Evolutionary conservation across 108 stramenopile genomes (phyloP), one percentile per base, ranked within the genome.

Genomic region (Skeletonema marinoi): DNA sequence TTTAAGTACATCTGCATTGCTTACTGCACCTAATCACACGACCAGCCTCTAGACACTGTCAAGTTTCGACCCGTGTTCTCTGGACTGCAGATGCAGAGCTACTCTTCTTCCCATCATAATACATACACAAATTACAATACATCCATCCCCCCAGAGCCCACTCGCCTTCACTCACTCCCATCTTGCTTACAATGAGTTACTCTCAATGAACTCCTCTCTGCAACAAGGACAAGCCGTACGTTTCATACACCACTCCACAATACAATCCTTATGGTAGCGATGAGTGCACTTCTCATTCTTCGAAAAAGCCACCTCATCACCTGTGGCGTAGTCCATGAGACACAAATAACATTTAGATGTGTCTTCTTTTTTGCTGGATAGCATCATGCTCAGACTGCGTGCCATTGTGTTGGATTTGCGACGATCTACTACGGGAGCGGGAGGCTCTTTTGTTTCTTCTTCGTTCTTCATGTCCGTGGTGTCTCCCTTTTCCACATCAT

Each of bases 221-320:
- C 60, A 62, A 35, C 60, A 62, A 32, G 60, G 60, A 62, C 60
- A 62, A 62, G 32, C 33, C 5, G 31, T 35, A 1, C 60, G 31
- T 1, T 35, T 62, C 60, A 62, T 62, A 12, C 11, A 35, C 60
- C 60, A 62, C 33, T 62, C 60, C 60, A 62, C 60, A 62, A 62
- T 62, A 35, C 60, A 62, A 4, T 62, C 60, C 60, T 62, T 35
- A 13, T 62, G 60, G 60, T 14, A 62, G 11, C 14, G 32, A 4
- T 62, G 60, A 12, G 1, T 62, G 1, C 60, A 62, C 32, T 62
- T 62, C 12, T 35, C 8, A 35, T 62, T 62, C 32, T 62, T 32
- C 13, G 60, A 62, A 16, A 46, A 46, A 1, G 44, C 44, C 44
- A 46, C 44, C 44, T 46, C 11, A 0, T 46, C 44, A 14, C 44